These are phyloP conservation scores for Geum urbanum DNA, from an alignment of 306 rosid species.

Conservation along the genomic window DNA sequence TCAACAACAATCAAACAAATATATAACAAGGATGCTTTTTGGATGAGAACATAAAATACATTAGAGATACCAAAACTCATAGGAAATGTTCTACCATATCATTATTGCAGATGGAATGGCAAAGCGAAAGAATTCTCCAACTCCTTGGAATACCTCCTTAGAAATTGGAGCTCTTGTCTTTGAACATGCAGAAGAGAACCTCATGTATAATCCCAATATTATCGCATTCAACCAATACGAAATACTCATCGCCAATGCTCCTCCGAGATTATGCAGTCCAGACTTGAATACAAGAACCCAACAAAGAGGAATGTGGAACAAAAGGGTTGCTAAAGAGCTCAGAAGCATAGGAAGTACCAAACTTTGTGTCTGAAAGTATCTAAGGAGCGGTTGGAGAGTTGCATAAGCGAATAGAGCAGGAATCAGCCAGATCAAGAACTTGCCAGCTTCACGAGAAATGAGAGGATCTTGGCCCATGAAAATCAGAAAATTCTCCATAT, in stretches of 20 bases:
- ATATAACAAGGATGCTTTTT: neutral
- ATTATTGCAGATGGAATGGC: slow-evolving; percentile 72
- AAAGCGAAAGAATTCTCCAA: slow-evolving; percentile 50
- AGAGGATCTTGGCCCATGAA: slow-evolving; percentile 71
- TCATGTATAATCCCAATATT: slow-evolving; percentile 49
- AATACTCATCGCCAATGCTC: slow-evolving; percentile 57
- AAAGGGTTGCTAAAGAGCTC: slow-evolving; percentile 40
- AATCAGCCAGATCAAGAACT: slow-evolving; percentile 48
- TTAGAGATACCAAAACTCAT: neutral
- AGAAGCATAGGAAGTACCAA: slow-evolving; percentile 52
- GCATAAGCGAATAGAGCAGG: slow-evolving; percentile 72
- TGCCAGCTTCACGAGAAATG: slow-evolving; percentile 64
- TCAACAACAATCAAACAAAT: neutral
- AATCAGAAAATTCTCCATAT: slow-evolving; percentile 49
- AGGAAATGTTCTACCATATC: slow-evolving; percentile 46
- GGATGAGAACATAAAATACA: neutral
- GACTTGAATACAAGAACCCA: slow-evolving; percentile 67
- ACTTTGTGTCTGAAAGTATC: slow-evolving; percentile 67
- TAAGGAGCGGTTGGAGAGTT: slow-evolving; percentile 45
- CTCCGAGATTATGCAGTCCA: slow-evolving; percentile 49
- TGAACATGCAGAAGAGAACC: too few relatives aligned
- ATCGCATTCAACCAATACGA: slow-evolving; percentile 65
- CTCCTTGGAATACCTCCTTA: slow-evolving; percentile 45
- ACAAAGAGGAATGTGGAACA: slow-evolving; percentile 53
- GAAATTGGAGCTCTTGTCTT: slow-evolving; percentile 49